Conservation (phyloP, 1,284 basidiomycete genomes). For the Apiotrichum domesticum region DNA sequence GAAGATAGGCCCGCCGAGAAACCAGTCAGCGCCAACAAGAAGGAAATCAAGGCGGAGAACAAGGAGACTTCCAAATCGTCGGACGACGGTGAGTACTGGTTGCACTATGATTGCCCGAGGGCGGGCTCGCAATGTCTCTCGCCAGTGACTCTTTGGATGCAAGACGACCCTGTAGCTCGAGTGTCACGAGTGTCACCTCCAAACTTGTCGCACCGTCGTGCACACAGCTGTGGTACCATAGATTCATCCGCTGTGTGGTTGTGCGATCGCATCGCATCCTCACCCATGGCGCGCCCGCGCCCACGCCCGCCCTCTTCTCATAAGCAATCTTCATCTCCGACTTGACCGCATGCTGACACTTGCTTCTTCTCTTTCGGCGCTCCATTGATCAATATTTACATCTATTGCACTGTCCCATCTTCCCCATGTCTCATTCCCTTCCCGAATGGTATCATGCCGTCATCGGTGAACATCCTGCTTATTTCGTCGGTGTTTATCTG, state of each 20-base stretch:
- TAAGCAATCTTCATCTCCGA: background rate
- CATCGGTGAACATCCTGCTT: background rate
- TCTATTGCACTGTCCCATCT: background rate
- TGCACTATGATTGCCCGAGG: too few species aligned
- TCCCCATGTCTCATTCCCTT: background rate
- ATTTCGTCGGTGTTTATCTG: background rate
- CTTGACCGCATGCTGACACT: background rate
- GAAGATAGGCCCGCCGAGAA: slow-evolving; percentile 6
- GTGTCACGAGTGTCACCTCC: too few species aligned
- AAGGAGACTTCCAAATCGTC: background rate
- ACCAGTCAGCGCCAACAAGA: background rate
- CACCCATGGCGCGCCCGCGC: background rate
- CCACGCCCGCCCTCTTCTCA: background rate
- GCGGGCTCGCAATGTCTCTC: too few species aligned
- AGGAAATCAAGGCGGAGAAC: background rate
- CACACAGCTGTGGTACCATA: background rate
- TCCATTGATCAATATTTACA: background rate
- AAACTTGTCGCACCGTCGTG: too few species aligned
- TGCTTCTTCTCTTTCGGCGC: background rate
- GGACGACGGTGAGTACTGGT: slow-evolving; percentile 9
- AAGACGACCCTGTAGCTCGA: too few species aligned
- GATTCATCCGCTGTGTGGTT: background rate
- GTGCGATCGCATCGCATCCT: background rate
- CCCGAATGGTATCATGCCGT: slow-evolving; percentile 1
- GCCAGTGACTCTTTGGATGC: too few species aligned